phyloP scores from a whole-genome alignment of 768 basidiomycete genomes.

The Pisolithus albus region DNA sequence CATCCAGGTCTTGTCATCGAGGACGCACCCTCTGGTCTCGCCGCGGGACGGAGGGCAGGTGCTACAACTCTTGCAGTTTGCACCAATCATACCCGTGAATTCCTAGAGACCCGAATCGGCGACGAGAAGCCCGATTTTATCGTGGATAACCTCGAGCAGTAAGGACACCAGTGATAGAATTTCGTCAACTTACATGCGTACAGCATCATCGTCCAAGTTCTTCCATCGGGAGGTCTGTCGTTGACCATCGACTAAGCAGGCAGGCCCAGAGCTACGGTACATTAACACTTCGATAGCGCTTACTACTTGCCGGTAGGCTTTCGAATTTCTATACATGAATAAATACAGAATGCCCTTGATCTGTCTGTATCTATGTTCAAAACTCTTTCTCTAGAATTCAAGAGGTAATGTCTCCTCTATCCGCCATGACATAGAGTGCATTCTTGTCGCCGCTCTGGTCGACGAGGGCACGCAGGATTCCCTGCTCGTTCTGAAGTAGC shows the following conservation, averaged over 20 bases:
- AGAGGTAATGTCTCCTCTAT: background rate
- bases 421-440: slow-evolving; percentile 36
- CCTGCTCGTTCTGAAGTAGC: slow-evolving; percentile 47
- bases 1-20: slow-evolving; percentile 76
- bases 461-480: slow-evolving; percentile 47
- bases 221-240: background rate
- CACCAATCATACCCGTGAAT: slow-evolving; percentile 62
- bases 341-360: no score
- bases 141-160: slow-evolving; percentile 64
- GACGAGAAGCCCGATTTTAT: slow-evolving; percentile 43
- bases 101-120: slow-evolving; percentile 45
- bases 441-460: slow-evolving; percentile 52
- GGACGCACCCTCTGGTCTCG: slow-evolving; percentile 81
- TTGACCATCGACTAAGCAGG: background rate
- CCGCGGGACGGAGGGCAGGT: slow-evolving; percentile 69
- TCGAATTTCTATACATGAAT: no score
- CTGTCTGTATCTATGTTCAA: no score
- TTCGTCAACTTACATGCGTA: background rate
- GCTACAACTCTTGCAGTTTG: slow-evolving; percentile 74
- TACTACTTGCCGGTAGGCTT: no score
- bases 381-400: background rate
- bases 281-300: no score
- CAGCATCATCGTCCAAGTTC: background rate
- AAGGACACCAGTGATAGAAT: slow-evolving; percentile 13
- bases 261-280: no score